Evolutionary conservation across 192 early-diverging fungal species (phyloP), one percentile per base, ranked within the genome.

Genomic region (Spizellomyces punctatus): DNA sequence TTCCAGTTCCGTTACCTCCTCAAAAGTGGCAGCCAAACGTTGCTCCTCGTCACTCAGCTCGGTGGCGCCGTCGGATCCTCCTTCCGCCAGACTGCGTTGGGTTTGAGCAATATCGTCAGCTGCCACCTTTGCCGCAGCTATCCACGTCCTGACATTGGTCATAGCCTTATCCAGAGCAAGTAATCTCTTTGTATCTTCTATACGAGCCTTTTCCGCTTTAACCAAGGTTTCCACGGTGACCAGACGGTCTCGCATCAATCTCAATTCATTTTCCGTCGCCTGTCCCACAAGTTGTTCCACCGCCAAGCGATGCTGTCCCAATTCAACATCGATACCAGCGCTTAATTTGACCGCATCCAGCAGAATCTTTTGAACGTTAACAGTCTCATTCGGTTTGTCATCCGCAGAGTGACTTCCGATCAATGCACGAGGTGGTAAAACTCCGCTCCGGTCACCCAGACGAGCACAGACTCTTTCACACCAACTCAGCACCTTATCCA

Each of bases 1-100:
- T 47, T 72, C 71, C 8, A 72, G 43, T 47, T 72, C 71, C 10
- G 17, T 44, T 6, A 72, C 71, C 9, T 72, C 71, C 36, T 63
- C 71, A 43, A 43, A 48, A 6, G 71, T 72, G 19, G 64, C 64
- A 44, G 45, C 43, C 6, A 65, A 16, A 14, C 17, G 71, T 17
- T 64, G 5, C 22, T 43, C 62, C 47, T 54, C 63, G 44, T 19
- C 17, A 36, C 42, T 41, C 17, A 42, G 22, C 14, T 41, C 36
- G 5, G 59, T 16, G 14, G 17, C 21, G 16, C 17, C 14, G 5
- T 14, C 5, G 14, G 17, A 41, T 6, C 42, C 36, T 16, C 14
- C 42, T 42, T 61, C 59, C 16, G 6, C 16, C 59, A 61, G 42
- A 12, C 46, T 16, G 8, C 50, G 12, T 43, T 72, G 71, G 7